Evolutionary conservation across 495 filamentous ascomycete genomes (phyloP).

Genomic region (Glonium stellatum): DNA sequence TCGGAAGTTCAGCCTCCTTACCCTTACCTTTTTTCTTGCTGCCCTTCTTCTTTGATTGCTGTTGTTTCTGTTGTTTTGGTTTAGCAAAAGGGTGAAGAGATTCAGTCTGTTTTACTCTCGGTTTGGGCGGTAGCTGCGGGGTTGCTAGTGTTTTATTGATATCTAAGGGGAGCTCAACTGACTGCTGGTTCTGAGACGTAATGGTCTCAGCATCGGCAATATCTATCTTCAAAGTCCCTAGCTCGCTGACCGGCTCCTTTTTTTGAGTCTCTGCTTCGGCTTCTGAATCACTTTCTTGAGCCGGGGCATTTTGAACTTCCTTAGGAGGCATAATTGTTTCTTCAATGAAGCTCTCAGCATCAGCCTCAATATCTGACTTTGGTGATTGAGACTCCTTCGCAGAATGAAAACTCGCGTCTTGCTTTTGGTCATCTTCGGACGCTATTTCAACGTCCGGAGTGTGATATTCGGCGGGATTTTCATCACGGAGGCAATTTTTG

Average conservation of each 20-base stretch:
- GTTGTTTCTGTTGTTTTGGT: slow-evolving; percentile 20
- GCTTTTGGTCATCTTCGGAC: slow-evolving; percentile 22
- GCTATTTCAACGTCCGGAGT: background rate
- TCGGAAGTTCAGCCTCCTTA: slow-evolving; percentile 6
- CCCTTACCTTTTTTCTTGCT: slow-evolving; percentile 15
- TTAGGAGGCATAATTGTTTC: background rate
- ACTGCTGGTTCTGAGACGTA: background rate
- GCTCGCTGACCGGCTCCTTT: background rate
- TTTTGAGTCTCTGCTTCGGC: background rate
- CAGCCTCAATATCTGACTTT: background rate
- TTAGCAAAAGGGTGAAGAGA: slow-evolving; percentile 21
- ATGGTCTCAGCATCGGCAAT: too few relatives aligned
- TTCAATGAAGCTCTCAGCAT: background rate
- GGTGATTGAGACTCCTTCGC: slow-evolving; percentile 18
- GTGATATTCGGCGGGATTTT: background rate
- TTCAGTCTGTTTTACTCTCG: slow-evolving; percentile 15
- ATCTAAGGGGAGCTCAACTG: background rate
- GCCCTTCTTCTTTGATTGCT: slow-evolving; percentile 14
- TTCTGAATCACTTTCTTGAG: background rate
- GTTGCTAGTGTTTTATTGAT: background rate
- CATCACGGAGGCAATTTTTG: background rate
- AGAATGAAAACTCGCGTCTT: slow-evolving; percentile 17
- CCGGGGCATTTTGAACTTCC: background rate
- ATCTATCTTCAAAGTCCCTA: too few relatives aligned
- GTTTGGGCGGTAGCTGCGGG: background rate